Percentiles rank a stretch among this genome's conserved stretches.
These are phyloP conservation scores for Kwoniella mangroviensis DNA, from an alignment of 768 basidiomycete genomes.

Conservation along the genomic window DNA sequence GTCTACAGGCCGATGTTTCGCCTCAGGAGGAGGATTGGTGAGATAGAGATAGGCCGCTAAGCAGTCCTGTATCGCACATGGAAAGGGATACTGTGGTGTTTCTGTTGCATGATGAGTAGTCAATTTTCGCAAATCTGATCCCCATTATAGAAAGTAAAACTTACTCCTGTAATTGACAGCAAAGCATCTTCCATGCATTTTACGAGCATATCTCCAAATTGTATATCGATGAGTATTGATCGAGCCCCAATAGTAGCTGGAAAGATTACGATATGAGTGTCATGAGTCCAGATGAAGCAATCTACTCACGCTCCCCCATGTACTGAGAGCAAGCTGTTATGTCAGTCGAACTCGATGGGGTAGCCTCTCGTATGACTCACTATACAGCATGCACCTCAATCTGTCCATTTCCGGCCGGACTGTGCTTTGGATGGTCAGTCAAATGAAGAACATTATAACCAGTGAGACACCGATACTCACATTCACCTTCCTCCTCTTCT, in stretches of 20 bases:
- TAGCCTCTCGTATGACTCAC: slow-evolving; percentile 62
- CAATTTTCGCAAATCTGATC: not conserved
- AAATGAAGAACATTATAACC: not conserved
- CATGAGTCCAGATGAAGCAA: not conserved
- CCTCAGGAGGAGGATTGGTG: slow-evolving; percentile 79
- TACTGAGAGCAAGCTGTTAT: slow-evolving; percentile 28
- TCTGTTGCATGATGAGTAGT: slow-evolving; percentile 27
- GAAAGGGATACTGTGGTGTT: slow-evolving; percentile 96
- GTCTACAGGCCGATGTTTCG: slow-evolving; percentile 76
- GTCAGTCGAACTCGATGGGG: not conserved
- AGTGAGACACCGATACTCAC: slow-evolving; percentile 1
- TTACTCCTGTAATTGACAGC: slow-evolving; percentile 65
- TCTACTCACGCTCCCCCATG: slow-evolving; percentile 56
- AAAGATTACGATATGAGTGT: not conserved
- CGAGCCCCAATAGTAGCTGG: slow-evolving; percentile 56
- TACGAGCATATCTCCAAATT: slow-evolving; percentile 83
- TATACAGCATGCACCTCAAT: slow-evolving; percentile 80
- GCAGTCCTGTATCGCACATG: slow-evolving; percentile 80
- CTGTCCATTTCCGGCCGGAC: slow-evolving; percentile 73
- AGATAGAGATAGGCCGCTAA: slow-evolving; percentile 89
- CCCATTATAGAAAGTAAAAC: not conserved
- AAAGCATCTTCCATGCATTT: slow-evolving; percentile 89
- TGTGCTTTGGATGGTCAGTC: slow-evolving; percentile 27
- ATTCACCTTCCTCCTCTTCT: slow-evolving; percentile 23
- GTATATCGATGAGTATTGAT: slow-evolving; percentile 59